Evolutionary conservation across 2,329 filamentous ascomycete species (phyloP).

Genomic region (Verticillium zaregamsianum): DNA sequence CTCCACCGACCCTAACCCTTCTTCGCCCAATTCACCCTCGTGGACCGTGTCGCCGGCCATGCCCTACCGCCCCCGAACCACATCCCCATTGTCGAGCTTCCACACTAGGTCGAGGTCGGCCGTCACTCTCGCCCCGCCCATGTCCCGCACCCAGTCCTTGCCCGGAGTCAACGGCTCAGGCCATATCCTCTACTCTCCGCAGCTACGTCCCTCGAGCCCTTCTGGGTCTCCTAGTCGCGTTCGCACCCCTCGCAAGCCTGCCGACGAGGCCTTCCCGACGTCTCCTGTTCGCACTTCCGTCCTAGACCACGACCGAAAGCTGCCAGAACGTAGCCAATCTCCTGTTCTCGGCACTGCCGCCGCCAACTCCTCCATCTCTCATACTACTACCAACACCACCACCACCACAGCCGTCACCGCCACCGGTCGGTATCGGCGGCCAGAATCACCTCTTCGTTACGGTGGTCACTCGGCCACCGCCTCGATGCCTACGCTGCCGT

Average conservation of each 20-base stretch:
- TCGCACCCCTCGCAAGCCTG: conserved; percentile 50
- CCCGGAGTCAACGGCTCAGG: conserved; percentile 58
- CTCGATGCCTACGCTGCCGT: conserved; percentile 27
- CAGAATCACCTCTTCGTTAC: conserved; percentile 53
- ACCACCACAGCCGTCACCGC: conserved; percentile 11
- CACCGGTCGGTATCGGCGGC: conserved; percentile 38
- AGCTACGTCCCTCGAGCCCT: conserved; percentile 51
- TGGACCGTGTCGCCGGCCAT: conserved; percentile 43
- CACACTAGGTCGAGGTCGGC: conserved; percentile 57
- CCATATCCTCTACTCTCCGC: conserved; percentile 51
- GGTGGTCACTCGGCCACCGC: conserved; percentile 34
- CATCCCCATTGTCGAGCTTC: conserved; percentile 54
- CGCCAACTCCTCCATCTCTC: not conserved
- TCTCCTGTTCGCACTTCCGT: conserved; percentile 52
- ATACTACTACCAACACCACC: conserved; percentile 4
- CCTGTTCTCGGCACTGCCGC: conserved; percentile 36
- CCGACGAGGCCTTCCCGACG: conserved; percentile 56
- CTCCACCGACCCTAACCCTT: conserved; percentile 53
- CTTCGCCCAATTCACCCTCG: conserved; percentile 47
- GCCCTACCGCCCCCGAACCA: conserved; percentile 58
- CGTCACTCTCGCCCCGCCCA: conserved; percentile 49
- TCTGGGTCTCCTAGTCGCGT: conserved; percentile 48
- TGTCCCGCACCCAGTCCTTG: conserved; percentile 62
- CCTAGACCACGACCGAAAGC: conserved; percentile 46
- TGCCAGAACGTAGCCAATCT: conserved; percentile 46